Evolutionary conservation across 257 asterid genomes (phyloP).

Genomic region (Salvia rosmarinus): DNA sequence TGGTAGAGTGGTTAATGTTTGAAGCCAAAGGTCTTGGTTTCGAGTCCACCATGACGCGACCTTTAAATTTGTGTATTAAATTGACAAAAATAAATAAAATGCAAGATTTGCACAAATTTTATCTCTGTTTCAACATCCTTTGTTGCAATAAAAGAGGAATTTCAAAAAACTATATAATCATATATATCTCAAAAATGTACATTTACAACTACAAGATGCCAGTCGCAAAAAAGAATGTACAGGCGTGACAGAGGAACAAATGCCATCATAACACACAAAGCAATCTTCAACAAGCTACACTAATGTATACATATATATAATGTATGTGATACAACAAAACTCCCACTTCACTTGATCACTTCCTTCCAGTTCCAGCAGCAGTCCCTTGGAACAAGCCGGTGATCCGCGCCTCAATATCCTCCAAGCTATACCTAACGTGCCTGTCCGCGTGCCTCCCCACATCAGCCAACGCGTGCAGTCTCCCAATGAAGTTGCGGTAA

Average conservation of each 20-base stretch:
- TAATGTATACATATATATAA: conserved; percentile 26
- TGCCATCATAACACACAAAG: conserved; percentile 27
- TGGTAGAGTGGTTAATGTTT: too few species aligned
- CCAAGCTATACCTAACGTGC: conserved; percentile 58
- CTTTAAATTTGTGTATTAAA: too few species aligned
- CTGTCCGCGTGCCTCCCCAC: conserved; percentile 57
- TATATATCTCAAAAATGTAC: conserved; percentile 18
- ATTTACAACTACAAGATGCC: conserved; percentile 32
- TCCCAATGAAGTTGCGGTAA: conserved; percentile 66
- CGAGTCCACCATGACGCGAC: too few species aligned
- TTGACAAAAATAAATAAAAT: too few species aligned
- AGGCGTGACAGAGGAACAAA: conserved; percentile 22
- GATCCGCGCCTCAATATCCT: conserved; percentile 69
- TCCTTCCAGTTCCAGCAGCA: conserved; percentile 44
- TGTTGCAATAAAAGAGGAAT: too few species aligned
- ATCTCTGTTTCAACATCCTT: too few species aligned
- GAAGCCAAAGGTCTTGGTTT: too few species aligned
- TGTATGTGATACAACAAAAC: conserved; percentile 21
- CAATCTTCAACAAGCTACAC: conserved; percentile 40
- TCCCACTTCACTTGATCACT: conserved; percentile 52
- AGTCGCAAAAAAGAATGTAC: conserved; percentile 4
- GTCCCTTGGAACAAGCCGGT: conserved; percentile 56
- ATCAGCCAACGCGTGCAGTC: conserved; percentile 51
- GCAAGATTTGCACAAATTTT: too few species aligned
- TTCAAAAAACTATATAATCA: too few species aligned